Percentiles rank a stretch among this genome's conserved stretches.
Conservation (phyloP, 2,329 filamentous ascomycete species). For the Ceratocystis colombiana region DNA sequence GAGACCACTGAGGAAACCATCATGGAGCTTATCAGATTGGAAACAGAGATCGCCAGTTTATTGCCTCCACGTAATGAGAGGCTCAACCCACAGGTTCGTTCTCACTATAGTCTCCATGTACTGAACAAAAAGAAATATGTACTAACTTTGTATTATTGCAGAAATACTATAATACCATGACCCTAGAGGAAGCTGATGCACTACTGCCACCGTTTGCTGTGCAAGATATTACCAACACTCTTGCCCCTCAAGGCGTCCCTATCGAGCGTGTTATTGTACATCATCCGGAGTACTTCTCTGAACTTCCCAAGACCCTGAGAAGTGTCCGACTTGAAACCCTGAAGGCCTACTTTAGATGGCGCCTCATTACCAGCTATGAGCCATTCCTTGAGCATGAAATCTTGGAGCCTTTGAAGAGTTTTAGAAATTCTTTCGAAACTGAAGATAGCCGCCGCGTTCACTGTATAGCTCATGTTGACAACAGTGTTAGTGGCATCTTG, state of each 20-base stretch:
- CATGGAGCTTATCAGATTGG: slow-evolving; percentile 42
- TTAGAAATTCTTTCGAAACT: slow-evolving; percentile 46
- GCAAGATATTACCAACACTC: slow-evolving; percentile 42
- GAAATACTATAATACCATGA: slow-evolving; percentile 50
- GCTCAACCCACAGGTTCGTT: slow-evolving; percentile 45
- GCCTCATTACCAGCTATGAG: slow-evolving; percentile 46
- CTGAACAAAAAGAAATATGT: too few relatives aligned
- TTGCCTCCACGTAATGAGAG: slow-evolving; percentile 47
- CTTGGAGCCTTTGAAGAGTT: slow-evolving; percentile 49
- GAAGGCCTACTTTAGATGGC: slow-evolving; percentile 56
- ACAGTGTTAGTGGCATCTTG: slow-evolving; percentile 55
- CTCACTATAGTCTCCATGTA: too few relatives aligned
- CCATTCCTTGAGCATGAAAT: slow-evolving; percentile 49
- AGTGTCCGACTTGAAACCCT: slow-evolving; percentile 46
- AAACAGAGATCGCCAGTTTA: slow-evolving; percentile 50
- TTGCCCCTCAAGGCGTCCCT: slow-evolving; percentile 30
- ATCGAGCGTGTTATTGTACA: slow-evolving; percentile 47
- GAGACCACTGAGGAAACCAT: slow-evolving; percentile 36
- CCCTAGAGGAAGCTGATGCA: slow-evolving; percentile 44
- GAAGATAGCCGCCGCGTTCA: slow-evolving; percentile 38
- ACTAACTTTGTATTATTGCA: slow-evolving; percentile 32
- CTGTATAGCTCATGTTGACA: slow-evolving; percentile 53
- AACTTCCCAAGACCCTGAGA: slow-evolving; percentile 46
- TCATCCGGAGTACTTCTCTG: slow-evolving; percentile 51
- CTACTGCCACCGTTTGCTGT: slow-evolving; percentile 49